Base-by-base conservation (phyloP, 768 basidiomycete species). In the Holtermannia corniformis region DNA sequence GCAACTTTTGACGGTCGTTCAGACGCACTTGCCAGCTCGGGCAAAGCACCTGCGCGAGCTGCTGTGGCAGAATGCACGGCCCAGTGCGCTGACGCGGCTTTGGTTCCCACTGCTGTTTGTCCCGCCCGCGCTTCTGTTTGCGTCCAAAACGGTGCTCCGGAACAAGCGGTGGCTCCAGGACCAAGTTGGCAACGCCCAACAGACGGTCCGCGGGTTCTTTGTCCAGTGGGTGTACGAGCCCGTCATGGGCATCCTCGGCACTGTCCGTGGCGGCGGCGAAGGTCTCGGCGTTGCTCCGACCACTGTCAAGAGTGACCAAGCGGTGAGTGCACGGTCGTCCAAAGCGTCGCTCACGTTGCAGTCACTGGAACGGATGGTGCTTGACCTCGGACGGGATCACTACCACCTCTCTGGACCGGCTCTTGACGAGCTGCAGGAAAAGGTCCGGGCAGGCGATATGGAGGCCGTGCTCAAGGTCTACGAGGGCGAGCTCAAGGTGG, bases 361-460 rank as follows among this genome's bases (percentile, higher is more conserved):
- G 89, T 90, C 86, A 20, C 78, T 97, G 22, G 87, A 96, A 71
- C 80, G 93, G 23, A 97, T 97, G 93, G 81, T 87, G 2, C 74
- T 91, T 3, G 79, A 87, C 16, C 78, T 97, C 2, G 90, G 87
- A 1, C 77, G 78, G 53, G 93, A 97, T 60, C 82, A 86, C 64
- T 76, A 92, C 41, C 73, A 79, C 22, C 84, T 87, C 54, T 75
- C 75, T 1, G 73, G 79, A 3, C 73, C 75, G 3, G 83, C 89
- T 62, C 77, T 95, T n/a, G 77, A 75, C 2, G 76, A 72, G 5
- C 75, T 97, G 14, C 80, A 84, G 0, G 67, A 71, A 14, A 80
- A 83, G 59, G 80, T 96, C 45, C 78, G 79, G 41, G 69, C 79
- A 23, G 93, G 93, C 0, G 89, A 96, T 70, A 76, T 96, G 56